phyloP scores from a whole-genome alignment of 1,284 basidiomycete species.

The Irpex rosettiformis region DNA sequence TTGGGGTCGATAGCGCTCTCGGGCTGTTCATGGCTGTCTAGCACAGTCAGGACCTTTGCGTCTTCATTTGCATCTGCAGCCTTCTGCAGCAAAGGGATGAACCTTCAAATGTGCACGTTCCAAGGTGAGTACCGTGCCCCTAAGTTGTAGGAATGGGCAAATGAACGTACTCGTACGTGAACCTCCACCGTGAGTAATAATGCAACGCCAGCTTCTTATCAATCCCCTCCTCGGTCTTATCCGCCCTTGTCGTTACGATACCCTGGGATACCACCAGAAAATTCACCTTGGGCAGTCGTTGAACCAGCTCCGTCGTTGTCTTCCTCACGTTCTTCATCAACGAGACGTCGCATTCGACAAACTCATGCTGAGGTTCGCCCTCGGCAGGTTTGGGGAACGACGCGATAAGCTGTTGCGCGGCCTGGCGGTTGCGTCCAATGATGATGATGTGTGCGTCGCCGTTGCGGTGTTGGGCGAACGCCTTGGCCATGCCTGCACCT shows the following conservation, averaged over 20 bases:
- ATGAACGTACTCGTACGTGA: slow-evolving; percentile 23
- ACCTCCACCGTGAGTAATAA: slow-evolving; percentile 31
- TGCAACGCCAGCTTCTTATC: slow-evolving; percentile 25
- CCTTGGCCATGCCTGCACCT: slow-evolving; percentile 30
- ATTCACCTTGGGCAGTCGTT: slow-evolving; percentile 30
- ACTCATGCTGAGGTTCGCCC: slow-evolving; percentile 28
- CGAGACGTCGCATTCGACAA: slow-evolving; percentile 33
- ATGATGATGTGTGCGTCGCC: slow-evolving; percentile 35
- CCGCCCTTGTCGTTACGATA: slow-evolving; percentile 27
- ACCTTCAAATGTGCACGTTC: slow-evolving; percentile 2
- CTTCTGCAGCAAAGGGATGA: slow-evolving; percentile 23
- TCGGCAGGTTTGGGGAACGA: slow-evolving; percentile 25
- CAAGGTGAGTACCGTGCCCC: too few species aligned
- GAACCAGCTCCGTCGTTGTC: slow-evolving; percentile 24
- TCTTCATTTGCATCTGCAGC: slow-evolving; percentile 26
- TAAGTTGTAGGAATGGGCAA: too few species aligned
- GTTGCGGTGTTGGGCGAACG: slow-evolving; percentile 29
- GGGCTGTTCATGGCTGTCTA: slow-evolving; percentile 16
- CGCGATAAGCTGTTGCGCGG: slow-evolving; percentile 35
- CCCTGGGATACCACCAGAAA: slow-evolving; percentile 33
- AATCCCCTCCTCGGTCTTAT: slow-evolving; percentile 28
- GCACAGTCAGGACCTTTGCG: slow-evolving; percentile 25
- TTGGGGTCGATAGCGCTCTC: slow-evolving; percentile 26
- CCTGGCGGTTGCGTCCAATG: slow-evolving; percentile 31
- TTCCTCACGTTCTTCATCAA: slow-evolving; percentile 31